A percentile compares a stretch with the other conserved stretches of the same genome.
Evolutionary conservation across 1,284 basidiomycete species (phyloP).

Genomic region (Phylloporus sp.): DNA sequence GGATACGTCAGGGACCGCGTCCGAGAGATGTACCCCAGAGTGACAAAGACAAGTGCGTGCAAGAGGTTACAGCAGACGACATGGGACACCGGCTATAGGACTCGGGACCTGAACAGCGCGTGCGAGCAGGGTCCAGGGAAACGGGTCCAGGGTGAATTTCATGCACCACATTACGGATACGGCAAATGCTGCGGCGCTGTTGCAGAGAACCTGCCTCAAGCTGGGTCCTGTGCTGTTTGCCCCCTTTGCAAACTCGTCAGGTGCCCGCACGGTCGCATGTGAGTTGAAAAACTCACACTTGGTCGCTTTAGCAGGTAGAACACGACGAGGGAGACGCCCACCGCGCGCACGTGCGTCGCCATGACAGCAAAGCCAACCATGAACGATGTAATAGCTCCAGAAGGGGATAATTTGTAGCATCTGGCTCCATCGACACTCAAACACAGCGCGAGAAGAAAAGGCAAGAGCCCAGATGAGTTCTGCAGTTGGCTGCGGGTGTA

Average conservation of each 20-base stretch:
- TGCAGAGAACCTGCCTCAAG: constrained; percentile 90
- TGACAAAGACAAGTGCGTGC: constrained; percentile 62
- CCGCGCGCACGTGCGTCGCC: constrained; percentile 61
- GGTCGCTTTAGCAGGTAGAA: constrained; percentile 88
- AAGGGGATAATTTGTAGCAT: no score
- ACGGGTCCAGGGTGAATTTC: constrained; percentile 49
- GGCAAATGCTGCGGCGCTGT: constrained; percentile 72
- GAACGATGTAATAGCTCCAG: no score
- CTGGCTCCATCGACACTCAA: no score
- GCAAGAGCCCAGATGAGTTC: no score
- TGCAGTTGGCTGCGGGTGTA: no score
- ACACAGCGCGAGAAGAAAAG: no score
- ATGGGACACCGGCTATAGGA: constrained; percentile 30
- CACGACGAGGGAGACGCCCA: constrained; percentile 76
- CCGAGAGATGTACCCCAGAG: constrained; percentile 64
- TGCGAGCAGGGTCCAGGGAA: constrained; percentile 32
- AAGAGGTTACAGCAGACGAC: constrained; percentile 43
- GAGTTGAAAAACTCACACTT: constrained; percentile 57
- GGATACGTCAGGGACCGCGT: no score
- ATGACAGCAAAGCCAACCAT: constrained; percentile 33
- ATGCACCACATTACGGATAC: constrained; percentile 71
- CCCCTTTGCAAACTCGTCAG: constrained; percentile 46
- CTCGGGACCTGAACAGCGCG: constrained; percentile 1
- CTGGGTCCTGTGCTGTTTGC: constrained; percentile 68
- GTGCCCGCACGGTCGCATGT: neutral